Evolutionary conservation across 228 moss, liverwort and hornwort genomes (phyloP).

Genomic region (Sphagnum fallax): DNA sequence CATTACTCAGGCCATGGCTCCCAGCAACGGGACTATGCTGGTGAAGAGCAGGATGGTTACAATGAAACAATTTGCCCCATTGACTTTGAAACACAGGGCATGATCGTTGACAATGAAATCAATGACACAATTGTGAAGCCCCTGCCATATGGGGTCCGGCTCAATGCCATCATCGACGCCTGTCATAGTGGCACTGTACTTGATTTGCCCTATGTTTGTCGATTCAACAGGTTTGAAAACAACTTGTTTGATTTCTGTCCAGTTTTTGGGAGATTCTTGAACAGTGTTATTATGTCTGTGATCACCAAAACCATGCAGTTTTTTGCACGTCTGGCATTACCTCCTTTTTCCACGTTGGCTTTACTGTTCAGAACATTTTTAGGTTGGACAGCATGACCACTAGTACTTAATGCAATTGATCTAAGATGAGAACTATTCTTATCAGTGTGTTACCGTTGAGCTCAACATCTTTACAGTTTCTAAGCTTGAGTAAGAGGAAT

Average conservation of each 20-base stretch:
- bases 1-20: slow-evolving; percentile 97
- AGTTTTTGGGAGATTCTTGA: no score
- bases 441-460: no score
- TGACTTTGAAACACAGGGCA: slow-evolving; percentile 84
- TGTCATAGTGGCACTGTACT: slow-evolving; percentile 98
- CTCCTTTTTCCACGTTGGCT: not conserved
- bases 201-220: slow-evolving; percentile 77
- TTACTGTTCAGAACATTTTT: no score
- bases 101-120: slow-evolving; percentile 93
- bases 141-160: slow-evolving; percentile 72
- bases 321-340: not conserved
- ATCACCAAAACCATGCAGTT: no score
- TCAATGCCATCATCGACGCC: slow-evolving; percentile 88
- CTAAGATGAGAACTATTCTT: no score
- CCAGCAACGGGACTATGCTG: slow-evolving; percentile 65
- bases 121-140: slow-evolving; percentile 75
- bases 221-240: slow-evolving; percentile 49
- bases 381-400: no score
- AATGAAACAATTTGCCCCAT: slow-evolving; percentile 89
- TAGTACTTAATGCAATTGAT: no score
- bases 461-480: no score
- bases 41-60: slow-evolving; percentile 90
- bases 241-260: not conserved
- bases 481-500: no score
- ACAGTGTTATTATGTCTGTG: no score